Percentiles rank a stretch among this genome's conserved stretches.
These are phyloP conservation scores for Colletotrichum echinochloae DNA, from an alignment of 2,329 filamentous ascomycete species.

Conservation along the genomic window DNA sequence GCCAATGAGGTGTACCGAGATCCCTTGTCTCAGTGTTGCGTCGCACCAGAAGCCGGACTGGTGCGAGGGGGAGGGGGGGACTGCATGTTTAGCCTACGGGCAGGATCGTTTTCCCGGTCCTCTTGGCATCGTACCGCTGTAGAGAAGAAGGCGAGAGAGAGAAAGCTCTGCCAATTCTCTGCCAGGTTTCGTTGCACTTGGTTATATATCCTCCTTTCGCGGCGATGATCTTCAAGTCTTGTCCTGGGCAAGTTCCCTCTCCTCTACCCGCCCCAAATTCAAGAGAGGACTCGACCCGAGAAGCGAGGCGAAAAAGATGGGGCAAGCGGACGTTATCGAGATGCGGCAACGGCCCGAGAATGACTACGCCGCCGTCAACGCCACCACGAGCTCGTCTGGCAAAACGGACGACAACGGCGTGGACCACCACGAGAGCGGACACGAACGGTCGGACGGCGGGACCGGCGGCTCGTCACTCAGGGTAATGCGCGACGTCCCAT, in stretches of 20 bases:
- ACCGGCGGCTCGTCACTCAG: constrained; percentile 19
- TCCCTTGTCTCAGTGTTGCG: constrained; percentile 30
- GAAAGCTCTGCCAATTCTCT: too few relatives aligned
- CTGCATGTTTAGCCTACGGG: constrained; percentile 19
- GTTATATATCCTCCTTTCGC: not conserved
- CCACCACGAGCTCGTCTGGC: constrained; percentile 18
- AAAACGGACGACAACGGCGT: constrained; percentile 18
- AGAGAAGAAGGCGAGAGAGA: not conserved
- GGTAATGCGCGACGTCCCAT: constrained; percentile 4
- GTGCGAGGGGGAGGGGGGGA: constrained; percentile 30
- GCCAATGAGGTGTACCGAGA: constrained; percentile 15
- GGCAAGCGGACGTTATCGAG: not conserved
- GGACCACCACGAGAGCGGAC: not conserved
- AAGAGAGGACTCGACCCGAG: not conserved
- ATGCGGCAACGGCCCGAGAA: constrained; percentile 25
- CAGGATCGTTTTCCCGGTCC: constrained; percentile 16
- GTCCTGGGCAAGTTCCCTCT: too few relatives aligned
- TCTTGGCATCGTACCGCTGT: constrained; percentile 18
- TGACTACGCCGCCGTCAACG: constrained; percentile 30
- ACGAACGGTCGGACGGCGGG: not conserved
- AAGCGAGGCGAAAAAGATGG: not conserved
- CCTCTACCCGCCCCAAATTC: too few relatives aligned
- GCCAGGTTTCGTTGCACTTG: not conserved
- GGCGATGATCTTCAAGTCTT: not conserved
- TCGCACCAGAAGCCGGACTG: constrained; percentile 31